Conservation (phyloP, 2,329 filamentous ascomycete species). For the Didymellaceae sp. region DNA sequence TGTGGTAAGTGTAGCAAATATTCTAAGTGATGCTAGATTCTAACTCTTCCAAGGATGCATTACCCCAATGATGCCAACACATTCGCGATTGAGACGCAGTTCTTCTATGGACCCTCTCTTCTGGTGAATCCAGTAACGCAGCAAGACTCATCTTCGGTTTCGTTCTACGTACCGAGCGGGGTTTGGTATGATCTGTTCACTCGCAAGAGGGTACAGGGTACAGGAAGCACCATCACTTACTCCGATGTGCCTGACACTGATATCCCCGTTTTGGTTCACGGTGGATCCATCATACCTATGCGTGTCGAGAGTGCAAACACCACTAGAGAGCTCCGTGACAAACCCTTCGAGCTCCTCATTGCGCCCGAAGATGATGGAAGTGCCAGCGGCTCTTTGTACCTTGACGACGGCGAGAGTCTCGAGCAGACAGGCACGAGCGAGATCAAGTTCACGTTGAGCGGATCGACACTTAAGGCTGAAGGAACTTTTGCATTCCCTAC, state of each 20-base stretch:
- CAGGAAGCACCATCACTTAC: constrained; percentile 55
- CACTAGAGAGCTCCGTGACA: constrained; percentile 66
- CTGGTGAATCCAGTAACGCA: constrained; percentile 64
- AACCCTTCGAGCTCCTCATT: constrained; percentile 75
- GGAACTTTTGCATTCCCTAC: constrained; percentile 62
- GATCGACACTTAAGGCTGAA: constrained; percentile 58
- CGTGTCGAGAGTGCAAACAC: constrained; percentile 64
- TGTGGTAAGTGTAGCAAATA: constrained; percentile 65
- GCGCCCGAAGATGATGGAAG: constrained; percentile 67
- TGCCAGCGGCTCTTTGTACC: constrained; percentile 72
- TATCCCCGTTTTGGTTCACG: constrained; percentile 70
- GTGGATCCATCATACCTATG: constrained; percentile 68
- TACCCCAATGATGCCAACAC: constrained; percentile 65
- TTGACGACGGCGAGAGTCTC: constrained; percentile 78
- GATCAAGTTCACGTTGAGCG: constrained; percentile 66
- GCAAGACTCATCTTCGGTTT: constrained; percentile 58
- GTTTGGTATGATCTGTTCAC: constrained; percentile 55
- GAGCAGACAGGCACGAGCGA: constrained; percentile 63
- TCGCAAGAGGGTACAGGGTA: constrained; percentile 35
- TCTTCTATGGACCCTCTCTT: constrained; percentile 64
- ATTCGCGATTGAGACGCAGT: constrained; percentile 60
- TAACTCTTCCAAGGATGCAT: constrained; percentile 55
- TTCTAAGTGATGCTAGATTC: not conserved
- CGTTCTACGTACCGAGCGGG: constrained; percentile 64
- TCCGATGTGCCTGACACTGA: constrained; percentile 55